These are phyloP conservation scores for Gastrolobium bilobum DNA, from an alignment of 306 rosid species.

Conservation along the genomic window DNA sequence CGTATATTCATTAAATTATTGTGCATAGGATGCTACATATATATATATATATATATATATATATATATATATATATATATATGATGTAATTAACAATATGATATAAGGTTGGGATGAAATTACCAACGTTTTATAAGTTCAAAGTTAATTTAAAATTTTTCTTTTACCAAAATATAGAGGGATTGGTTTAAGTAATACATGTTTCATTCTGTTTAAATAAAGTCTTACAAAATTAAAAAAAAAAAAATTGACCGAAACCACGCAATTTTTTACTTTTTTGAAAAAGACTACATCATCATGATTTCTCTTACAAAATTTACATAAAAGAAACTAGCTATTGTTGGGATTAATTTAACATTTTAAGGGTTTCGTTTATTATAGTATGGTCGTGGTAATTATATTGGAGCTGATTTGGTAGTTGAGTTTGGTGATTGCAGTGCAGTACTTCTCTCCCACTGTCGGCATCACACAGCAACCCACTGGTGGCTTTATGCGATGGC, in stretches of 20 bases:
- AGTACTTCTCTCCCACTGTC: slow-evolving; percentile 9
- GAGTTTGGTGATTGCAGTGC: slow-evolving; percentile 47
- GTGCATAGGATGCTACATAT: neutral
- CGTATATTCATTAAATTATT: neutral
- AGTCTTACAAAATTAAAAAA: neutral
- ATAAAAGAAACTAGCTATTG: no score
- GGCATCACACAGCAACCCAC: slow-evolving; percentile 26
- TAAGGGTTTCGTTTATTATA: no score
- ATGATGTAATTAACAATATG: neutral
- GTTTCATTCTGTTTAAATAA: no score
- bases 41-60: neutral
- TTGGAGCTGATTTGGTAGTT: slow-evolving; percentile 44
- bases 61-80: no score
- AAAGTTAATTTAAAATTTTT: neutral
- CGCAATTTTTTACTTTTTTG: neutral
- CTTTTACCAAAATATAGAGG: no score
- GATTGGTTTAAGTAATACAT: no score
- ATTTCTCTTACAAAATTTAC: neutral
- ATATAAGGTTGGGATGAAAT: neutral
- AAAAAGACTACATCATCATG: neutral
- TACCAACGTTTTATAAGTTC: neutral
- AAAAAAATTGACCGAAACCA: neutral
- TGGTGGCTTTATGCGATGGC: slow-evolving; percentile 42
- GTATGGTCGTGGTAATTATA: no score
- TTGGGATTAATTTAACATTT: no score